phyloP scores from a whole-genome alignment of 139 green algal species.

The Micractinium conductrix region DNA sequence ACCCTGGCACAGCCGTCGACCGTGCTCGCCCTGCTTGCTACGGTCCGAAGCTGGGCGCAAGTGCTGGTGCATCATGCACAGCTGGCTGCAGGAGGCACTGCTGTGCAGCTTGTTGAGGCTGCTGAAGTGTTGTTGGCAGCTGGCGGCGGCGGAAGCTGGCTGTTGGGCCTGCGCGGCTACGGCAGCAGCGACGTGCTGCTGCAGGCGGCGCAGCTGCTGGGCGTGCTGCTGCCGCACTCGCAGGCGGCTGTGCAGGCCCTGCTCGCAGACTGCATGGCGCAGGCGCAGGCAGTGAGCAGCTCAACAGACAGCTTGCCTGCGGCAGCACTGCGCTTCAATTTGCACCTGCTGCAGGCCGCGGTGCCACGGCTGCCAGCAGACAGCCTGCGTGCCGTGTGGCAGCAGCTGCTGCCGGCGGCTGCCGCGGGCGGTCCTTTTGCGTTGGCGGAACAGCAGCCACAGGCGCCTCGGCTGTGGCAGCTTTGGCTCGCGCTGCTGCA shows the following conservation, averaged over 20 bases:
- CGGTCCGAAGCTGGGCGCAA: slow-evolving; percentile 13
- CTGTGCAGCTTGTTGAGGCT: neutral
- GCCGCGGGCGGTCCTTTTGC: neutral
- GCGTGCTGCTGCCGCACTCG: slow-evolving; percentile 1
- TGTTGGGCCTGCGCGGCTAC: neutral
- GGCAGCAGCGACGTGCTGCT: slow-evolving; percentile 10
- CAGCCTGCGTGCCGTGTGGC: neutral
- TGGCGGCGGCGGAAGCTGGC: neutral
- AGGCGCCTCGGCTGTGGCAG: neutral
- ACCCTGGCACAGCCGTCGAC: neutral
- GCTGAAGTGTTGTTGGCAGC: too few species aligned
- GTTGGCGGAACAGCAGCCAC: too few species aligned
- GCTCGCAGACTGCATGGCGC: neutral
- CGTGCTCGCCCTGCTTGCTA: neutral
- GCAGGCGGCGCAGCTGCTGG: slow-evolving; percentile 11
- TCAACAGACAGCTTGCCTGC: neutral
- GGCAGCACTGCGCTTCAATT: neutral
- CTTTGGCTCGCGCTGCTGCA: neutral
- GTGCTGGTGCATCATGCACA: slow-evolving; percentile 3
- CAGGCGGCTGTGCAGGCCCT: neutral
- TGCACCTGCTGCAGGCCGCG: neutral
- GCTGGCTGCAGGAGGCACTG: neutral
- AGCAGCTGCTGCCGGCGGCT: slow-evolving; percentile 6
- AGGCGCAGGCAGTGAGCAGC: neutral
- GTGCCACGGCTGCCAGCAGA: neutral